Evolutionary conservation across 306 rosid genomes (phyloP), one percentile per base, ranked within the genome.

Genomic region (Cajanus cajan): DNA sequence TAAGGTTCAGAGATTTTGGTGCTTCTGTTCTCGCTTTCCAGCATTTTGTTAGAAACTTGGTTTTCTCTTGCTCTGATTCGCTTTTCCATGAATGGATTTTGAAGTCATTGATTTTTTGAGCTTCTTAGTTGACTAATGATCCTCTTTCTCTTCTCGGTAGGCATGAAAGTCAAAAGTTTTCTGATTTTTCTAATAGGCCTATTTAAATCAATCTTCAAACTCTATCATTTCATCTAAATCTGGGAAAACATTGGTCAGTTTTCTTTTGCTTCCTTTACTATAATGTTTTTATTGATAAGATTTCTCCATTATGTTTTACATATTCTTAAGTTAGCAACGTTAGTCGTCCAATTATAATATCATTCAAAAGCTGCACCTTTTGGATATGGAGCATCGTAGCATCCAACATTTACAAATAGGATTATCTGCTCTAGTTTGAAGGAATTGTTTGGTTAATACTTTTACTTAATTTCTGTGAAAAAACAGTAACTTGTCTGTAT

Each of bases 11-110:
- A 66, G 67, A 14, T 66, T 45, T 10, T 36, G 41, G 31, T 36
- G 18, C 67, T 45, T 51, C n/a, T n/a, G n/a, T n/a, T n/a, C n/a
- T 11, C 68, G 61, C 13, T 68, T 68, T 68, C 28, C 76, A 33
- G 45, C 54, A 59, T 80, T 80, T 50, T 63, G 21, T 40, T 58
- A 24, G 33, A 77, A 67, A 51, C 25, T 51, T 62, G 54, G 74
- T 51, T 51, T 66, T 65, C 73, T 68, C 57, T 43, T 22, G 8
- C 10, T 63, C 55, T 50, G 25, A 31, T 68, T 68, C 14, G 16
- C 33, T 25, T 52, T 77, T 77, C 59, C 15, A 2, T 77, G 43
- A 52, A 22, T 39, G 68, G 39, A 77, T 9, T 79, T 21, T 69
- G 50, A 64, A 21, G 63, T 48, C 33, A 2, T 55, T 80, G 62